phyloP scores from a whole-genome alignment of 2,329 filamentous ascomycete species.

The Hypomyces rosellus region DNA sequence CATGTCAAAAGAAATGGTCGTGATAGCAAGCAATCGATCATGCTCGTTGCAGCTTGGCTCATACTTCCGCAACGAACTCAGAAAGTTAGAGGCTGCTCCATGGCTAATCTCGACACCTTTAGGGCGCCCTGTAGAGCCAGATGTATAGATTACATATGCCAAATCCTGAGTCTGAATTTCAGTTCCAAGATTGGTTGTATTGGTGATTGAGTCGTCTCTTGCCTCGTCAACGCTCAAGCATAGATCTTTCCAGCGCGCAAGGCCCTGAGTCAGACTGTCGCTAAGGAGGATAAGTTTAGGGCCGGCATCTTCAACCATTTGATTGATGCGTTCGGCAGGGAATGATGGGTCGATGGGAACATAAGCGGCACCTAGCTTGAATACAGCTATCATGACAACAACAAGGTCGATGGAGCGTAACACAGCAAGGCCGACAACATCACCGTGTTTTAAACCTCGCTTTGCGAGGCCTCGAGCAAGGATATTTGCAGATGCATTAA shows the following conservation, averaged over 20 bases:
- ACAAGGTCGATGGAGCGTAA: conserved; percentile 14
- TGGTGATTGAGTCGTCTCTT: too few species aligned
- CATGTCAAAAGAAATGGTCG: conserved; percentile 16
- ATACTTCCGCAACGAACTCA: conserved; percentile 12
- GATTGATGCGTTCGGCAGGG: conserved; percentile 13
- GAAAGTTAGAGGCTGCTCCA: conserved; percentile 10
- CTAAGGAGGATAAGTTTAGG: too few species aligned
- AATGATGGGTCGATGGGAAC: conserved; percentile 13
- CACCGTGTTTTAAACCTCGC: too few species aligned
- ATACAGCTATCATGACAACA: conserved; percentile 12
- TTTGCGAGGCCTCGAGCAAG: too few species aligned
- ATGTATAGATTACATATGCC: conserved; percentile 28
- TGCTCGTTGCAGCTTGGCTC: not conserved
- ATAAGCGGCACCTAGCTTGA: conserved; percentile 15
- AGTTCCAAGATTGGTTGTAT: too few species aligned
- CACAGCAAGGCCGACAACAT: not conserved
- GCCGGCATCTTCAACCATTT: conserved; percentile 11
- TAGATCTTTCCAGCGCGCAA: too few species aligned
- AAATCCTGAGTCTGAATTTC: conserved; percentile 12
- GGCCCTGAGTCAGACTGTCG: too few species aligned
- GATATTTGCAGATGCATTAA: too few species aligned
- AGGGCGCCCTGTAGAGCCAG: conserved; percentile 24
- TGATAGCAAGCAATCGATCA: conserved; percentile 16
- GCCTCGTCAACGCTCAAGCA: too few species aligned
- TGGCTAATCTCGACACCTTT: conserved; percentile 33